Percentiles rank a stretch among this genome's conserved stretches.
These are phyloP conservation scores for Phalaenopsis aphrodite DNA, from an alignment of 106 monocot species.

Conservation along the genomic window DNA sequence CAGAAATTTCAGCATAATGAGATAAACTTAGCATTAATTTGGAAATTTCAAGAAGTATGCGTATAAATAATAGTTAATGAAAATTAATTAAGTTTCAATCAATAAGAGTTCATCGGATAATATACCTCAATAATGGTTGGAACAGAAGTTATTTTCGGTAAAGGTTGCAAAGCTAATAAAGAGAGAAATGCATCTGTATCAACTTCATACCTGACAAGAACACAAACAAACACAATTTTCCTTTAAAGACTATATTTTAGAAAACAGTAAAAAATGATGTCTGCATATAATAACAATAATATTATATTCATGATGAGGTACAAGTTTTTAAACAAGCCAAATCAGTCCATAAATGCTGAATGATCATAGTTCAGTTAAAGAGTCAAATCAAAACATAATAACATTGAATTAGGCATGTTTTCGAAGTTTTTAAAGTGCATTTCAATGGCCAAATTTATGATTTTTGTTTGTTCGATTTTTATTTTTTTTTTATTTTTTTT, in stretches of 20 bases:
- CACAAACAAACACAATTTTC: not conserved
- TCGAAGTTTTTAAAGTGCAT: not conserved
- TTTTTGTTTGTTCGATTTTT: not conserved
- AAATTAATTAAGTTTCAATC: not conserved
- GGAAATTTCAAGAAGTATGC: not conserved
- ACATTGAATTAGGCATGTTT: not conserved
- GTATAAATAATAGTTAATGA: not conserved
- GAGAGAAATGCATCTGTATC: constrained; percentile 99
- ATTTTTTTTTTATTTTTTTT: too few relatives aligned
- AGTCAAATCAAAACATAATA: not conserved
- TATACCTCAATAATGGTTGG: constrained; percentile 90
- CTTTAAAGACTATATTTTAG: not conserved
- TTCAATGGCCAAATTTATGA: not conserved
- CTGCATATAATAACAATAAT: too few relatives aligned
- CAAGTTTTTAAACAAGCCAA: not conserved
- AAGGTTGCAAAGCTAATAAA: constrained; percentile 85
- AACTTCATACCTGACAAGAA: constrained; percentile 74
- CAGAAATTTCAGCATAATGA: not conserved
- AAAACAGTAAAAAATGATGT: not conserved
- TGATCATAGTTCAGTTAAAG: not conserved
- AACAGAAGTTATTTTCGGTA: constrained; percentile 55
- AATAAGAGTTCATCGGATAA: constrained; percentile 2
- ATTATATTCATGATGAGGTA: not conserved
- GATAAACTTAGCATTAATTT: not conserved
- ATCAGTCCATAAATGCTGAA: not conserved